Evolutionary conservation across 148 eudicot genomes (phyloP).

Genomic region (Dysphania ambrosioides): DNA sequence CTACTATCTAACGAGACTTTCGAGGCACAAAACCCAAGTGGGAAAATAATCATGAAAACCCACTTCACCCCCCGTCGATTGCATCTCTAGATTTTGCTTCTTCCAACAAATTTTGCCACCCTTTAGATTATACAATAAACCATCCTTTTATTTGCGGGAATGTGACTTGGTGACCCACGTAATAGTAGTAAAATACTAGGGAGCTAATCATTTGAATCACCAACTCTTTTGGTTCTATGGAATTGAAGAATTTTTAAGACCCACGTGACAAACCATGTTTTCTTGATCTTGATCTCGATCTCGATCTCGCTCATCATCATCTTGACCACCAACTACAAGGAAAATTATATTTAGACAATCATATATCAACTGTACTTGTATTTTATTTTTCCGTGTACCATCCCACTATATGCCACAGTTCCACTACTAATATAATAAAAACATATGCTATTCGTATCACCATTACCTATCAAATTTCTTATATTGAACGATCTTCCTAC

Average conservation of each 20-base stretch:
- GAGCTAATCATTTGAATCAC: conserved; percentile 36
- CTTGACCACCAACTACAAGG: background rate
- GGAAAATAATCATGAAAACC: conserved; percentile 17
- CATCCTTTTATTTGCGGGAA: conserved; percentile 12
- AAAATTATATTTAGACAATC: background rate
- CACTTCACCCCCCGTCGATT: conserved; percentile 11
- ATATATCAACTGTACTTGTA: background rate
- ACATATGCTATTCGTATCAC: background rate
- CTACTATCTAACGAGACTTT: background rate
- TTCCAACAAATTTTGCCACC: conserved; percentile 24
- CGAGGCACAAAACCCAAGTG: conserved; percentile 6
- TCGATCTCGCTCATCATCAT: too few relatives aligned
- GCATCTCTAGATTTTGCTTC: too few relatives aligned
- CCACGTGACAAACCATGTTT: conserved; percentile 1
- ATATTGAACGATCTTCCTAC: too few relatives aligned
- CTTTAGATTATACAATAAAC: conserved; percentile 1
- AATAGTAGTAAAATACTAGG: conserved; percentile 12
- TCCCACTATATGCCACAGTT: background rate
- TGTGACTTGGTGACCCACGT: conserved; percentile 12
- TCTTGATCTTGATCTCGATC: background rate
- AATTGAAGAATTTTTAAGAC: conserved; percentile 13
- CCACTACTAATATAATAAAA: too few relatives aligned
- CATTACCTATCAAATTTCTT: too few relatives aligned
- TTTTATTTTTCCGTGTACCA: too few relatives aligned
- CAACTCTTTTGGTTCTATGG: conserved; percentile 32